A percentile compares a stretch with the other conserved stretches of the same genome.
phyloP scores from a whole-genome alignment of 176 grass and related monocot species.

The Bothriochloa decipiens region DNA sequence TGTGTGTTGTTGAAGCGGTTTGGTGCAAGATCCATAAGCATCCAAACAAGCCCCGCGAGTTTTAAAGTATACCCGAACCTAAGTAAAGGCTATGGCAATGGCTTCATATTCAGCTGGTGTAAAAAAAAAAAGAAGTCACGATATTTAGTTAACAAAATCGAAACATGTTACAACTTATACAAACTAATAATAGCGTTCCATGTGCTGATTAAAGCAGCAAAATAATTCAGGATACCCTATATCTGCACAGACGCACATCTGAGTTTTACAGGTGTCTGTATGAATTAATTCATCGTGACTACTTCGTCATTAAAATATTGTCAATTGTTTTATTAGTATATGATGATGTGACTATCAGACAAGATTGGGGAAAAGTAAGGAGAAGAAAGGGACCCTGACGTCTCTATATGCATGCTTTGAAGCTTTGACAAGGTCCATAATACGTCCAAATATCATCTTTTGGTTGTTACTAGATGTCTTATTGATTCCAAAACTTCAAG shows the following conservation, averaged over 20 bases:
- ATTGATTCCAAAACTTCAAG: conserved; percentile 18
- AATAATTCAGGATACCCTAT: background rate
- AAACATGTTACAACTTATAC: background rate
- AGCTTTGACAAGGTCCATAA: conserved; percentile 36
- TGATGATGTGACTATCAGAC: background rate
- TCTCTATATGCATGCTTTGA: background rate
- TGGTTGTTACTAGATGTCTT: conserved; percentile 26
- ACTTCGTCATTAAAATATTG: background rate
- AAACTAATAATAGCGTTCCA: background rate
- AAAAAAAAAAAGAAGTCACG: too few species aligned
- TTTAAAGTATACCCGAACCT: too few species aligned
- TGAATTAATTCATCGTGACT: background rate
- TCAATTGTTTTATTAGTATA: background rate
- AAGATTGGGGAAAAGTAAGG: background rate
- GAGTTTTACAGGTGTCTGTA: background rate
- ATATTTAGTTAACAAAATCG: background rate
- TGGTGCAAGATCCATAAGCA: too few species aligned
- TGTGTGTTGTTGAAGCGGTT: too few species aligned
- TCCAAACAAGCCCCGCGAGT: too few species aligned
- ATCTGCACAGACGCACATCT: background rate
- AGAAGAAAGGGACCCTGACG: background rate
- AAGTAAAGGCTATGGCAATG: too few species aligned
- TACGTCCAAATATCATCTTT: conserved; percentile 40
- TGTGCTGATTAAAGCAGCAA: background rate
- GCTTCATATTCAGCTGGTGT: too few species aligned